Conservation (phyloP, 2,329 filamentous ascomycete species). For the Volutella citrinella region DNA sequence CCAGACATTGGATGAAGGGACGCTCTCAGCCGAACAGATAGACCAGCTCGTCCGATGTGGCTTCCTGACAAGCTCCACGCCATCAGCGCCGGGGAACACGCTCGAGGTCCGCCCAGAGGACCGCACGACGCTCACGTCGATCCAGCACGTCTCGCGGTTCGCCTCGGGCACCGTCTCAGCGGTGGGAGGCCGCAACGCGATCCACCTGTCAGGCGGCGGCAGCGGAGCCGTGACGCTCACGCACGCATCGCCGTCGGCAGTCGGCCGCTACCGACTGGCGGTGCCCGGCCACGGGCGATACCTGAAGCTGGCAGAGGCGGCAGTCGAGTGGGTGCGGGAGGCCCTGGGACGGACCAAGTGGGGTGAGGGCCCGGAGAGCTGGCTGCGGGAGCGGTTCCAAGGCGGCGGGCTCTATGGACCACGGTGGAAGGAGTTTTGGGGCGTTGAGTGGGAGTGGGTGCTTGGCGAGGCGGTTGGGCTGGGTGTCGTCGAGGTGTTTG, state of each 20-base stretch:
- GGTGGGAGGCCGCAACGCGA: conserved; percentile 64
- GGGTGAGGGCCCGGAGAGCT: conserved; percentile 59
- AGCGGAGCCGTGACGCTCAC: conserved; percentile 35
- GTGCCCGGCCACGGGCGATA: conserved; percentile 66
- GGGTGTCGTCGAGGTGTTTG: conserved; percentile 70
- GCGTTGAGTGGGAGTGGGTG: conserved; percentile 68
- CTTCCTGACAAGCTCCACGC: conserved; percentile 56
- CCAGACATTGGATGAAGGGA: conserved; percentile 24
- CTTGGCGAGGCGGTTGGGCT: conserved; percentile 68
- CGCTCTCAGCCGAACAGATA: conserved; percentile 45
- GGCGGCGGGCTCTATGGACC: conserved; percentile 48
- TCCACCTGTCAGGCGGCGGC: conserved; percentile 61
- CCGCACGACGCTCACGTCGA: conserved; percentile 53
- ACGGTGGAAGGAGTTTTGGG: conserved; percentile 66
- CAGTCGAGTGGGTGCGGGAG: conserved; percentile 58
- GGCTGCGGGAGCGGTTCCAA: conserved; percentile 68
- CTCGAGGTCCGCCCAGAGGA: conserved; percentile 50
- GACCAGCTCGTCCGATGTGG: conserved; percentile 62
- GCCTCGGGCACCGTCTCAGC: conserved; percentile 67
- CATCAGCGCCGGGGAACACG: conserved; percentile 31
- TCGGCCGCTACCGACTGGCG: conserved; percentile 49
- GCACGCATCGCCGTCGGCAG: conserved; percentile 16
- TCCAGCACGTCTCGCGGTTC: conserved; percentile 61
- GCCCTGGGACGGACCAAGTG: conserved; percentile 58
- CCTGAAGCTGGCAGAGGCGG: conserved; percentile 61